Percentiles rank a stretch among this genome's conserved stretches.
These are phyloP conservation scores for Bretziella fagacearum DNA, from an alignment of 2,329 filamentous ascomycete species.

Conservation along the genomic window DNA sequence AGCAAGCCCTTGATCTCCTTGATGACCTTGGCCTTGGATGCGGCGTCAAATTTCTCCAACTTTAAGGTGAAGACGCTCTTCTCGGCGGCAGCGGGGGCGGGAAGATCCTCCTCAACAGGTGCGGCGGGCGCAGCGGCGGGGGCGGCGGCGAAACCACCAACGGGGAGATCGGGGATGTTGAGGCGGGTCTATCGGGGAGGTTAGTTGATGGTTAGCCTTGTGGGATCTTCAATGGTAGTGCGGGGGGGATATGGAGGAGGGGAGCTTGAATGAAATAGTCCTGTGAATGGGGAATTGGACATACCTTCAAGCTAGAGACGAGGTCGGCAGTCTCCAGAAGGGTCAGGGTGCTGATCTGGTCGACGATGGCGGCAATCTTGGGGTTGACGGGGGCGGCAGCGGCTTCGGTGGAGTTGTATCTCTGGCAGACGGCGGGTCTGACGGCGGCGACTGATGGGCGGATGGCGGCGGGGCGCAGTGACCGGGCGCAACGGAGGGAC, in stretches of 20 bases:
- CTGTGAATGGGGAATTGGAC: slow-evolving; percentile 13
- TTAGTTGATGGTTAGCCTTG: slow-evolving; percentile 1
- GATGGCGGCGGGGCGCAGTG: slow-evolving; percentile 28
- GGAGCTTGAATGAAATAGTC: too few relatives aligned
- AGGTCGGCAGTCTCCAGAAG: slow-evolving; percentile 94
- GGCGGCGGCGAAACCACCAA: slow-evolving; percentile 69
- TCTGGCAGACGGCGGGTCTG: slow-evolving; percentile 31
- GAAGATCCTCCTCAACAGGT: slow-evolving; percentile 55
- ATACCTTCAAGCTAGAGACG: slow-evolving; percentile 85
- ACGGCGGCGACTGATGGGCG: slow-evolving; percentile 32
- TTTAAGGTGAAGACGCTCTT: slow-evolving; percentile 96
- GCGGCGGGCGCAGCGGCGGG: slow-evolving; percentile 41
- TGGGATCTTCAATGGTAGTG: too few relatives aligned
- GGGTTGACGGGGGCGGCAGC: slow-evolving; percentile 47
- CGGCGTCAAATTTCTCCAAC: slow-evolving; percentile 74
- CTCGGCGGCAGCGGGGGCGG: slow-evolving; percentile 77
- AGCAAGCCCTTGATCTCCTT: slow-evolving; percentile 98
- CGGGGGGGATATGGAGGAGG: too few relatives aligned
- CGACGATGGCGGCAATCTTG: slow-evolving; percentile 88
- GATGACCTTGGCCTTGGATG: slow-evolving; percentile 94
- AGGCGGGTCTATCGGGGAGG: slow-evolving; percentile 27
- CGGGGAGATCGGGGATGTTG: slow-evolving; percentile 94
- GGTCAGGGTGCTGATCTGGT: slow-evolving; percentile 97
- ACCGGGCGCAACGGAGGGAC: slow-evolving; percentile 13
- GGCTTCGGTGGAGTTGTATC: slow-evolving; percentile 79